Percentiles rank a stretch among this genome's conserved stretches.
Conservation (phyloP, 352 stramenopile species). For the Globisporangium perplexum region DNA sequence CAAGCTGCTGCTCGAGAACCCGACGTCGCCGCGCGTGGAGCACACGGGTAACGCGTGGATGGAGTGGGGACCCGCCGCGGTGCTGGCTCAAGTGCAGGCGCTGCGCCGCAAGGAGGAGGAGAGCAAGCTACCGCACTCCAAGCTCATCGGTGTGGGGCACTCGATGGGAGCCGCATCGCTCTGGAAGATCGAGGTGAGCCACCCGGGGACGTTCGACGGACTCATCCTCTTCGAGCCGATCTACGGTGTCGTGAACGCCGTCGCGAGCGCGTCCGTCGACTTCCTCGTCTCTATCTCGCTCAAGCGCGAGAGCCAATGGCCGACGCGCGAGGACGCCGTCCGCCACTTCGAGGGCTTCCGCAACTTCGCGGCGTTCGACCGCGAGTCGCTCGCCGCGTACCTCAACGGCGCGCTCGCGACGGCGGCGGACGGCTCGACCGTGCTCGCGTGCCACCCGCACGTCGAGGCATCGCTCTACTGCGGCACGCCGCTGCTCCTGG, state of each 20-base stretch:
- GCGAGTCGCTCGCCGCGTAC: conserved; percentile 26
- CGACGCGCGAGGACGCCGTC: conserved; percentile 17
- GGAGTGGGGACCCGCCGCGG: background rate
- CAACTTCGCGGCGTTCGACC: conserved; percentile 30
- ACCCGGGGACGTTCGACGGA: conserved; percentile 32
- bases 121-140: background rate
- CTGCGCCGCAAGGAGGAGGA: conserved; percentile 3
- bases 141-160: conserved; percentile 44
- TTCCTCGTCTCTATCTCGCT: conserved; percentile 27
- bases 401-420: conserved; percentile 17
- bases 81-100: conserved; percentile 8
- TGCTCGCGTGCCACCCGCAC: conserved; percentile 30
- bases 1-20: conserved; percentile 5
- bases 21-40: conserved; percentile 17
- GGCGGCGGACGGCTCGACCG: conserved; percentile 7
- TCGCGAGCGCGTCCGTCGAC: conserved; percentile 13
- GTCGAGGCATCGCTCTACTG: conserved; percentile 35
- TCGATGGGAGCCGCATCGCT: conserved; percentile 34
- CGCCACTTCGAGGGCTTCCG: conserved; percentile 21
- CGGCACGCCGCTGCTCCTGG: conserved; percentile 15
- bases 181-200: conserved; percentile 25
- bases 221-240: conserved; percentile 42
- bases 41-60: conserved; percentile 31
- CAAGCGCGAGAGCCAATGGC: conserved; percentile 21
- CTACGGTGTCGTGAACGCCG: conserved; percentile 14